Evolutionary conservation across 306 rosid species (phyloP), one percentile per base, ranked within the genome.

Genomic region (Lupinus albus): DNA sequence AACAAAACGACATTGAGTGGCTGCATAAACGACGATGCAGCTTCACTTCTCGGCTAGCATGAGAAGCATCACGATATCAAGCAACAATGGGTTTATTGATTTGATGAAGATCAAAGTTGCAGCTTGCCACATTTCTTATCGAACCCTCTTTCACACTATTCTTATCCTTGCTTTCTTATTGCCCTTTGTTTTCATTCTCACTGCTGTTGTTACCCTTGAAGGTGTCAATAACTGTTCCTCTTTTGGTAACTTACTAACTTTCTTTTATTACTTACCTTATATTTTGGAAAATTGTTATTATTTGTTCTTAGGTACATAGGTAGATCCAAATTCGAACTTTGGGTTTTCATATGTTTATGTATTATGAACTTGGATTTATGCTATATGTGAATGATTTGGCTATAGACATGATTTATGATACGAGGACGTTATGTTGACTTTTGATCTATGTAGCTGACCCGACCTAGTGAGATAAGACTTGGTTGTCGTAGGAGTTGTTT

Each of bases 171-270:
- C 97, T 52, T 94, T 94, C 81, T 81, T 94, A 51, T 84, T 94
- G 87, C 99, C 99, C 16, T 91, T 94, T 78, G 95, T 90, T 76
- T 94, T 94, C 91, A 94, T 94, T 82, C 99, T 94, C 75, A 94
- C 99, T 32, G 99, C 99, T 49, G 84, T 94, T 71, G 95, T 94
- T 79, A 94, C 99, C 81, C 99, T 94, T 62, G 99, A 94, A 90
- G 99, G 99, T 84, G 99, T 88, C 97, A 94, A 94, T 89, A 94
- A 94, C 89, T 94, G 99, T 80, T 90, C 99, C 76, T 84, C 99
- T 60, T 82, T 94, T 67, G 99, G 99, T 93, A 89, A 88, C 78
- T 53, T 8, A 39, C 44, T 38, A 6, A 8, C 12, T 7, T 8
- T 46, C 16, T 32, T 16, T 13, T 71, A 69, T 46, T 61, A 15